Percentiles rank a stretch among this genome's conserved stretches.
phyloP scores from a whole-genome alignment of 2,329 filamentous ascomycete species.

The Stagonosporopsis vannaccii region DNA sequence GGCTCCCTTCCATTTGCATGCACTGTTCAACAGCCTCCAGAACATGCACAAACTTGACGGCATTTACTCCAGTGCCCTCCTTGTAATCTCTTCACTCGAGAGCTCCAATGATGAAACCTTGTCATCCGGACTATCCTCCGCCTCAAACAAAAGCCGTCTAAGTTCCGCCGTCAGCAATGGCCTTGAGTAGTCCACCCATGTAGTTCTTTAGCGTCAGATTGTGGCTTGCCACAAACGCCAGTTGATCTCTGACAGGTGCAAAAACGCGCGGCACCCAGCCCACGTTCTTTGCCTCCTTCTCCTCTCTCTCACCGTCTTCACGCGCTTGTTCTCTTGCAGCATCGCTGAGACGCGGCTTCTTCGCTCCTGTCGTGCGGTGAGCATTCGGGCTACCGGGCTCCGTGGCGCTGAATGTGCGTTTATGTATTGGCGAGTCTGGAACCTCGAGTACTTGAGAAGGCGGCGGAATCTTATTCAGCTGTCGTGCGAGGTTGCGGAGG shows the following conservation, averaged over 20 bases:
- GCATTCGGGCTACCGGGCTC: slow-evolving; percentile 35
- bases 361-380: slow-evolving; percentile 45
- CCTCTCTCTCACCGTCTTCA: slow-evolving; percentile 49
- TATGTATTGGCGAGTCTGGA: slow-evolving; percentile 40
- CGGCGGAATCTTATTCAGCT: slow-evolving; percentile 49
- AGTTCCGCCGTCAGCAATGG: slow-evolving; percentile 44
- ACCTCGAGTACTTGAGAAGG: slow-evolving; percentile 33
- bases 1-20: neutral
- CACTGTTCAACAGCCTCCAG: neutral
- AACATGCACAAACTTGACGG: neutral
- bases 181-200: slow-evolving; percentile 46
- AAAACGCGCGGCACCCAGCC: slow-evolving; percentile 75
- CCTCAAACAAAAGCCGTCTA: slow-evolving; percentile 8
- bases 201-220: slow-evolving; percentile 59
- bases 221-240: slow-evolving; percentile 75
- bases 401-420: slow-evolving; percentile 40
- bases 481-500: slow-evolving; percentile 75
- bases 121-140: neutral
- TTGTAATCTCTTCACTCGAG: neutral
- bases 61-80: neutral
- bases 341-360: slow-evolving; percentile 52
- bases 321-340: slow-evolving; percentile 39
- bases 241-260: slow-evolving; percentile 67
- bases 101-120: neutral
- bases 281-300: slow-evolving; percentile 59